These are phyloP conservation scores for Ricinus communis DNA, from an alignment of 345 rosid genomes.

Conservation along the genomic window DNA sequence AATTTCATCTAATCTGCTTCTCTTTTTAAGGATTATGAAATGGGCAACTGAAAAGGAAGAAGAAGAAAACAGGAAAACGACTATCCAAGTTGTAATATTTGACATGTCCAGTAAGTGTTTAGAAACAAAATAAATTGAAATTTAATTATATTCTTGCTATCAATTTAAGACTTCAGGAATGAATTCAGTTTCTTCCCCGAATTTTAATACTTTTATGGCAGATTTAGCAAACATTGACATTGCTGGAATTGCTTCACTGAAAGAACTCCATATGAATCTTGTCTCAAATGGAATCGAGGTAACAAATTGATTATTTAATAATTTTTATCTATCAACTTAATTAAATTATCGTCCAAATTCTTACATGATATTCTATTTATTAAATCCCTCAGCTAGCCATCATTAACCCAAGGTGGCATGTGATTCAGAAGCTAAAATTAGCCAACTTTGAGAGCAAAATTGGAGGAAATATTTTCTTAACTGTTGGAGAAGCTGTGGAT, in stretches of 20 bases:
- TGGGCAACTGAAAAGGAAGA: constrained; percentile 44
- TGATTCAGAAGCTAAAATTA: constrained; percentile 71
- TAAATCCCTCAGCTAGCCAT: constrained; percentile 53
- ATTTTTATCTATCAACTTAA: background rate
- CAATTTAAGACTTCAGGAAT: no score
- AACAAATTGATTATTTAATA: background rate
- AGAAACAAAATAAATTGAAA: no score
- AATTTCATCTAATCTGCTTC: background rate
- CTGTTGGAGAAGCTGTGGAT: constrained; percentile 70
- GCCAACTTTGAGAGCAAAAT: constrained; percentile 53
- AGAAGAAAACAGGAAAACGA: constrained; percentile 29
- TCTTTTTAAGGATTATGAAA: constrained; percentile 49
- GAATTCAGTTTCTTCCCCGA: no score
- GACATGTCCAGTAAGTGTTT: constrained; percentile 79
- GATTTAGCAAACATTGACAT: constrained; percentile 73
- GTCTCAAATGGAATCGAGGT: constrained; percentile 57
- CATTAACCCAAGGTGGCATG: constrained; percentile 79
- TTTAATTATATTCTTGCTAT: no score
- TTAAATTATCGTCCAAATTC: no score
- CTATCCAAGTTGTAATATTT: constrained; percentile 56
- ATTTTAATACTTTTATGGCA: no score
- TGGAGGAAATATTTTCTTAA: constrained; percentile 65
- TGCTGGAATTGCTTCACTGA: constrained; percentile 72
- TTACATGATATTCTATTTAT: background rate
- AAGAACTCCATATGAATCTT: constrained; percentile 59